phyloP scores from a whole-genome alignment of 306 rosid genomes.

The Quercus bicolor region DNA sequence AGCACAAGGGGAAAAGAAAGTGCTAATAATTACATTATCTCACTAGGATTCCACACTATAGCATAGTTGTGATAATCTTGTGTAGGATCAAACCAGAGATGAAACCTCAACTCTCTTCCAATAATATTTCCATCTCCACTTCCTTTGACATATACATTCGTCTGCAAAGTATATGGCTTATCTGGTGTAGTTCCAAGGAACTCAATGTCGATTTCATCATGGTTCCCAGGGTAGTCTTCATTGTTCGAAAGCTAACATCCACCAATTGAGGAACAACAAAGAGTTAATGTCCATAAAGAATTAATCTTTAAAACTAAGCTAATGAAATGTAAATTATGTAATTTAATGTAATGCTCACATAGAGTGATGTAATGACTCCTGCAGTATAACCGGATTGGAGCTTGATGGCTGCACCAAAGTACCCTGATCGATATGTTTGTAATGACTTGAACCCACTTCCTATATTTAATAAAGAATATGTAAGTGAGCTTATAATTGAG shows the following conservation, averaged over 20 bases:
- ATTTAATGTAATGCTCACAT: constrained; percentile 43
- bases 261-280: constrained; percentile 7
- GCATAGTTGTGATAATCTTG: constrained; percentile 80
- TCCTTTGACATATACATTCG: constrained; percentile 83
- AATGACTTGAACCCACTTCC: constrained; percentile 93
- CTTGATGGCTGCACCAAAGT: constrained; percentile 71
- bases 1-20: background rate
- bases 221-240: constrained; percentile 71
- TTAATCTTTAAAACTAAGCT: background rate
- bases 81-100: constrained; percentile 95
- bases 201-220: constrained; percentile 89
- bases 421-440: constrained; percentile 63
- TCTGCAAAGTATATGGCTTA: constrained; percentile 84
- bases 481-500: background rate
- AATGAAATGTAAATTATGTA: background rate
- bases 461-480: constrained; percentile 14
- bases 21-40: constrained; percentile 63
- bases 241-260: constrained; percentile 80
- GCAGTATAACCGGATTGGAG: constrained; percentile 88
- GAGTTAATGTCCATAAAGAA: background rate
- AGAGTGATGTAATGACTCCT: constrained; percentile 75
- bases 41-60: constrained; percentile 66
- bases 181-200: constrained; percentile 75
- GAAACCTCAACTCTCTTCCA: constrained; percentile 80
- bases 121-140: constrained; percentile 71